Conservation (phyloP, 306 rosid genomes). For the Canavalia ensiformis region DNA sequence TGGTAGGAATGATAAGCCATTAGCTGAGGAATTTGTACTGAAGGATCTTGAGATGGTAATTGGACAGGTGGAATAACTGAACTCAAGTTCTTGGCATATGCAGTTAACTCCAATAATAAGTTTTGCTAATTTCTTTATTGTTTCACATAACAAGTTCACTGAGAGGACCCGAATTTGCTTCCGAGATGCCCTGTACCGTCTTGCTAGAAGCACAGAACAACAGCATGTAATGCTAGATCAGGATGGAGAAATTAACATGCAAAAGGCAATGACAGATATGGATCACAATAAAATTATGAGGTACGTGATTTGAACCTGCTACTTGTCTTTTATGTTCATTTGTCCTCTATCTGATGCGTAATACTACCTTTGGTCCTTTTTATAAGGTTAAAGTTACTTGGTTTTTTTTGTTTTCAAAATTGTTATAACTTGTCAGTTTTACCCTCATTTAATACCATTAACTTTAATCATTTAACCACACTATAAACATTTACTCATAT, state of each 20-base stretch:
- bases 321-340: not conserved
- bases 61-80: constrained; percentile 55
- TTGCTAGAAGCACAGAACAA: constrained; percentile 58
- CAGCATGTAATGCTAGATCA: constrained; percentile 32
- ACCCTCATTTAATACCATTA: too few relatives aligned
- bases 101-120: not conserved
- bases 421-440: too few relatives aligned
- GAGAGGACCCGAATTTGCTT: constrained; percentile 64
- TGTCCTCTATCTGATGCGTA: not conserved
- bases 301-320: constrained; percentile 45
- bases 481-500: too few relatives aligned
- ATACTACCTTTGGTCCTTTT: not conserved
- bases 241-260: constrained; percentile 38
- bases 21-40: constrained; percentile 57
- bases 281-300: constrained; percentile 45
- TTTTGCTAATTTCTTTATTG: constrained; percentile 38
- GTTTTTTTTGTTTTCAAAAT: too few relatives aligned
- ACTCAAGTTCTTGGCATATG: not conserved
- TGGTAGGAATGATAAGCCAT: constrained; percentile 38
- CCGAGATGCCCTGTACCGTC: constrained; percentile 76
- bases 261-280: constrained; percentile 11
- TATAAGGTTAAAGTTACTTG: too few relatives aligned
- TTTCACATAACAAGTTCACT: constrained; percentile 51
- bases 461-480: too few relatives aligned
- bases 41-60: constrained; percentile 64